Conservation (phyloP, 768 basidiomycete species). For the Lentinula detonsa region DNA sequence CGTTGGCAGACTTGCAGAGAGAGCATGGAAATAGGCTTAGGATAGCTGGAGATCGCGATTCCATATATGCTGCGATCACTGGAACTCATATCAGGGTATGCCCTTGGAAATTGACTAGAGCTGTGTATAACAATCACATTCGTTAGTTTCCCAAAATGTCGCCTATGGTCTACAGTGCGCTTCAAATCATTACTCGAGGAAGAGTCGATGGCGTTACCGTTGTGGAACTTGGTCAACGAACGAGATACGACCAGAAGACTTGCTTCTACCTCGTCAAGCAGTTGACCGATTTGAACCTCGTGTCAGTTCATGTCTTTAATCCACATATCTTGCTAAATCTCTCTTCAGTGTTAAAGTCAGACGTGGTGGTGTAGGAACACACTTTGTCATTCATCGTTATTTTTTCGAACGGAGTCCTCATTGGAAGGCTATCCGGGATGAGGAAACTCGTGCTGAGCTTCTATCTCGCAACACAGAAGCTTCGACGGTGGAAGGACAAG, state of each 20-base stretch:
- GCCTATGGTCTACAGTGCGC: slow-evolving; percentile 77
- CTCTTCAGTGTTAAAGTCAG: slow-evolving; percentile 63
- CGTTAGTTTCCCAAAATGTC: slow-evolving; percentile 71
- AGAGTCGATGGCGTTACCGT: slow-evolving; percentile 74
- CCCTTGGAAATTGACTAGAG: background rate
- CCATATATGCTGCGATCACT: slow-evolving; percentile 73
- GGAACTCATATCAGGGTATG: slow-evolving; percentile 73
- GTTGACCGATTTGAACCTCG: slow-evolving; percentile 63
- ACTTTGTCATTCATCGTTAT: slow-evolving; percentile 78
- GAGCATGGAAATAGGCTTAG: slow-evolving; percentile 61
- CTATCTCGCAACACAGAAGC: slow-evolving; percentile 11
- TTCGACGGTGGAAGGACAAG: slow-evolving; percentile 25
- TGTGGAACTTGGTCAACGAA: slow-evolving; percentile 68
- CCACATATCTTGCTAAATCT: background rate
- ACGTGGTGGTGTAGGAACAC: slow-evolving; percentile 67
- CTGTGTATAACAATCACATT: background rate
- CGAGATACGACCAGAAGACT: slow-evolving; percentile 85
- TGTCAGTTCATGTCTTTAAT: slow-evolving; percentile 38
- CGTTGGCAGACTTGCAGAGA: slow-evolving; percentile 50
- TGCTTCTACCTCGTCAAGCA: slow-evolving; percentile 83
- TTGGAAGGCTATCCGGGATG: slow-evolving; percentile 75
- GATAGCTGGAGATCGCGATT: slow-evolving; percentile 70
- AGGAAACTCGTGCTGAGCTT: slow-evolving; percentile 50
- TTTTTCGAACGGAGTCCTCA: slow-evolving; percentile 70
- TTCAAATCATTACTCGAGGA: slow-evolving; percentile 81